Conservation (phyloP, 1,284 basidiomycete species). For the Spongiforma sp. region DNA sequence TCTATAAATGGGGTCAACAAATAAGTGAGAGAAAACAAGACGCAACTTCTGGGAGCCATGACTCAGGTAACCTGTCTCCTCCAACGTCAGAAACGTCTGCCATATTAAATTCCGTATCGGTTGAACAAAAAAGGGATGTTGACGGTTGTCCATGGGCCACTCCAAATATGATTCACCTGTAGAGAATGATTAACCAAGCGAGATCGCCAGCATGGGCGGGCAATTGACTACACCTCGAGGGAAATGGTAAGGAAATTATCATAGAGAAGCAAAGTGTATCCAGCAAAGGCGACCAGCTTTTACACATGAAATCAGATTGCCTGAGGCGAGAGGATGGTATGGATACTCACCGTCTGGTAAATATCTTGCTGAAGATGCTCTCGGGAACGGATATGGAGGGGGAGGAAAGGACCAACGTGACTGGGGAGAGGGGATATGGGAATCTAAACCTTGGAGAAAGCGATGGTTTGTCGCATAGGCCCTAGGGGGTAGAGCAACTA, state of each 20-base stretch:
- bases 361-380: too few species aligned
- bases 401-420: too few species aligned
- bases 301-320: too few species aligned
- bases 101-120: neutral
- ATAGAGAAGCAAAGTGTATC: conserved; percentile 1
- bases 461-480: too few species aligned
- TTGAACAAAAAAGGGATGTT: neutral
- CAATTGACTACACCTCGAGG: neutral
- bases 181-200: neutral
- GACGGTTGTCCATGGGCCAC: neutral
- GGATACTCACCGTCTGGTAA: too few species aligned
- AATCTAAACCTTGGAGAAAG: too few species aligned
- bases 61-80: neutral
- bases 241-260: conserved; percentile 1
- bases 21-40: neutral
- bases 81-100: neutral
- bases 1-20: neutral
- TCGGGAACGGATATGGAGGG: too few species aligned
- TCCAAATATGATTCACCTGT: conserved; percentile 3
- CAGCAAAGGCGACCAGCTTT: neutral
- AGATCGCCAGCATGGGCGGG: neutral
- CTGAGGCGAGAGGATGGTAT: too few species aligned
- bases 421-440: too few species aligned
- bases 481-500: too few species aligned
- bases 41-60: neutral